A percentile compares a stretch with the other conserved stretches of the same genome.
phyloP scores from a whole-genome alignment of 2,329 filamentous ascomycete species.

The Aspergillus quadrilineatus region DNA sequence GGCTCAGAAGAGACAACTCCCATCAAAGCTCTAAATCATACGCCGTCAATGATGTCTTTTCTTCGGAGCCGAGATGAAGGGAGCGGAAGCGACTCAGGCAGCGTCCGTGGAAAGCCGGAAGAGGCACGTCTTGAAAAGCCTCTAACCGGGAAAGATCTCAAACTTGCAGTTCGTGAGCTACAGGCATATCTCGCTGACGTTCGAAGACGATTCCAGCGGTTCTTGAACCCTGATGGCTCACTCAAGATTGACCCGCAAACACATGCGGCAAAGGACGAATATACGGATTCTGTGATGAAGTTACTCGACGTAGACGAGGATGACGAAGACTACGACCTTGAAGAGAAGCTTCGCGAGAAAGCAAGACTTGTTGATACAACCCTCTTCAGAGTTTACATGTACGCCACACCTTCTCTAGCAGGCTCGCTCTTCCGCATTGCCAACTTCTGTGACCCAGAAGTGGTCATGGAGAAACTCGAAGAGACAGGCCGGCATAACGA shows the following conservation, averaged over 20 bases:
- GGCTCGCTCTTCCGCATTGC: constrained; percentile 90
- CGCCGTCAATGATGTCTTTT: constrained; percentile 41
- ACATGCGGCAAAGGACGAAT: constrained; percentile 38
- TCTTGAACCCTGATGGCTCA: constrained; percentile 59
- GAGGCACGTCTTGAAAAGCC: constrained; percentile 28
- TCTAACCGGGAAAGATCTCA: constrained; percentile 76
- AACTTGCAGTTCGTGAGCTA: constrained; percentile 75
- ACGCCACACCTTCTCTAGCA: constrained; percentile 78
- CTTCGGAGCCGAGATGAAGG: constrained; percentile 38
- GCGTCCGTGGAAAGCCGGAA: constrained; percentile 37
- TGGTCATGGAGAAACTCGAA: constrained; percentile 89
- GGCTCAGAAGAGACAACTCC: constrained; percentile 27
- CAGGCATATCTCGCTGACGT: constrained; percentile 87
- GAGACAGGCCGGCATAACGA: constrained; percentile 88
- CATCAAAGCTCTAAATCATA: constrained; percentile 30
- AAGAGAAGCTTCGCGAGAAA: constrained; percentile 69
- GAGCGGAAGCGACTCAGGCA: constrained; percentile 41
- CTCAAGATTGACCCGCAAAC: constrained; percentile 37
- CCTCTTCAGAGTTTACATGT: constrained; percentile 93
- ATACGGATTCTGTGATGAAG: constrained; percentile 47
- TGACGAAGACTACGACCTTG: constrained; percentile 58
- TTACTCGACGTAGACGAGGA: constrained; percentile 52
- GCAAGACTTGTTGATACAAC: constrained; percentile 90
- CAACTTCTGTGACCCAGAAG: constrained; percentile 94
- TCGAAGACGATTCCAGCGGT: constrained; percentile 63